These are phyloP conservation scores for Phoma sp. DNA, from an alignment of 2,329 filamentous ascomycete genomes.

Conservation along the genomic window DNA sequence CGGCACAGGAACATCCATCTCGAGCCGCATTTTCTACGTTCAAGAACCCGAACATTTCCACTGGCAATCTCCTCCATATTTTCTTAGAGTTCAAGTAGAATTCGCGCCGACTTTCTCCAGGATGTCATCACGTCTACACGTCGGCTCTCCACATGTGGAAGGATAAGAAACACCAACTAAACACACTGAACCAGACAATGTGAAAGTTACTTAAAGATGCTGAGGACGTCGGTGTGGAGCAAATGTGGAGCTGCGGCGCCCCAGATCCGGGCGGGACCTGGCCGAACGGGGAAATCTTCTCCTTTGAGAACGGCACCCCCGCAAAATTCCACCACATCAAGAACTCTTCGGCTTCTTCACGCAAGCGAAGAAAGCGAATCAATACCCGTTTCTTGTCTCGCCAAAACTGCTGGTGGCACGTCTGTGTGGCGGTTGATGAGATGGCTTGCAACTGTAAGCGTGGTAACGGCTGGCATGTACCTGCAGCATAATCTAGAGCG, in stretches of 20 bases:
- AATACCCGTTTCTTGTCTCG: not conserved
- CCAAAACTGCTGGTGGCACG: not conserved
- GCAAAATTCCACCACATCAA: conserved; percentile 4
- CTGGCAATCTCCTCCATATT: conserved; percentile 4
- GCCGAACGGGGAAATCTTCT: conserved; percentile 34
- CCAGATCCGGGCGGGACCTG: not conserved
- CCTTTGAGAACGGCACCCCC: conserved; percentile 15
- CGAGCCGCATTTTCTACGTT: not conserved
- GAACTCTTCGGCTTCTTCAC: conserved; percentile 5
- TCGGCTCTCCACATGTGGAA: conserved; percentile 1
- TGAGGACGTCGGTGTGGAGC: conserved; percentile 12
- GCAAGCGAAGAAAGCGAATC: conserved; percentile 8
- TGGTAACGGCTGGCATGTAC: not conserved
- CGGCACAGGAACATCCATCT: not conserved
- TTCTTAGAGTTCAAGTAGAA: not conserved
- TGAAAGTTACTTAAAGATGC: conserved; percentile 20
- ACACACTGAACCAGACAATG: conserved; percentile 10
- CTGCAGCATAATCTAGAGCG: not conserved
- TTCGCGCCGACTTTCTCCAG: conserved; percentile 4
- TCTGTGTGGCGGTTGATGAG: not conserved
- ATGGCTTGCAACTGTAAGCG: not conserved
- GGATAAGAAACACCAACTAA: conserved; percentile 7
- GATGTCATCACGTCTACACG: not conserved
- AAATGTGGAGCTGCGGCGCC: conserved; percentile 21
- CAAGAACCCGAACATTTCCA: conserved; percentile 3